Conservation (phyloP, 2,329 filamentous ascomycete species). For the Colletotrichum karsti region DNA sequence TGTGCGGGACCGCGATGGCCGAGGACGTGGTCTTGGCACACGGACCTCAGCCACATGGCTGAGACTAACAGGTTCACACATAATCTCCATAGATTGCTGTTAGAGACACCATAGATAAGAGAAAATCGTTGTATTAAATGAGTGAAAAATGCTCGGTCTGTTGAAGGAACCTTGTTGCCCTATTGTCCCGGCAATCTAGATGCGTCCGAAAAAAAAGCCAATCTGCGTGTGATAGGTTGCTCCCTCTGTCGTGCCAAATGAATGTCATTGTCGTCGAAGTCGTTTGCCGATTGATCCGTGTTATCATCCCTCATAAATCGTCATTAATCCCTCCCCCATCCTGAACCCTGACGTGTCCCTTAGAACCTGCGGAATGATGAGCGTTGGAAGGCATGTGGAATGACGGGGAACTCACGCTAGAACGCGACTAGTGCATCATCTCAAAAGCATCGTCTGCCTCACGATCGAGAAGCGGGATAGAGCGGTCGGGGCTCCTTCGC, state of each 20-base stretch:
- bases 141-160: neutral
- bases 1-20: too few relatives aligned
- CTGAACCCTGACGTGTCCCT: too few relatives aligned
- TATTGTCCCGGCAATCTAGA: neutral
- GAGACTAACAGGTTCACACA: conserved; percentile 27
- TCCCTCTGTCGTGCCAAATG: conserved; percentile 20
- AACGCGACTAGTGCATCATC: neutral
- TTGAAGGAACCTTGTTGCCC: conserved; percentile 1
- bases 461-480: neutral
- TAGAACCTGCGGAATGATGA: too few relatives aligned
- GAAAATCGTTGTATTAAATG: conserved; percentile 3
- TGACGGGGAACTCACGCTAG: neutral
- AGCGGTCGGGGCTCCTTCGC: neutral
- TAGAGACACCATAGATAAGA: conserved; percentile 6
- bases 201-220: too few relatives aligned
- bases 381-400: too few relatives aligned
- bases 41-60: conserved; percentile 7
- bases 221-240: neutral
- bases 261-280: conserved; percentile 7
- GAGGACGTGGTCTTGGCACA: conserved; percentile 26
- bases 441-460: neutral
- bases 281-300: conserved; percentile 1
- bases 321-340: neutral
- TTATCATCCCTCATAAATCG: neutral
- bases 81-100: neutral